Evolutionary conservation across 2,329 filamentous ascomycete genomes (phyloP).

Genomic region (Penicillium brevicompactum): DNA sequence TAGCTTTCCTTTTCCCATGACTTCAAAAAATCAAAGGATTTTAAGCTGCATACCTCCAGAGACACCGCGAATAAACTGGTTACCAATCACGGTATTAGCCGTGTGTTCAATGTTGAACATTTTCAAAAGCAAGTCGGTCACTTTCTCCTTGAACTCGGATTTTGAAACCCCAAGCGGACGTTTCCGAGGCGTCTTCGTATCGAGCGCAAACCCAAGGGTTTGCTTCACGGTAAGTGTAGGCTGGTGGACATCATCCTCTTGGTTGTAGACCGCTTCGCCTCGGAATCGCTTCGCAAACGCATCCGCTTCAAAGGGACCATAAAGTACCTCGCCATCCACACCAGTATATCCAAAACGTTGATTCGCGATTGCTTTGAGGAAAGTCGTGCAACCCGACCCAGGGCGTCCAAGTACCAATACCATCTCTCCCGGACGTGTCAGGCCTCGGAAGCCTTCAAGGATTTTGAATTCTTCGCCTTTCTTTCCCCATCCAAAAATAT

Average conservation of each 20-base stretch:
- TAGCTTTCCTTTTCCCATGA: neutral
- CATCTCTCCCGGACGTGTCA: conserved; percentile 83
- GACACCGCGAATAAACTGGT: conserved; percentile 77
- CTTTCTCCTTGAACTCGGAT: conserved; percentile 72
- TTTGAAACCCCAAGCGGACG: conserved; percentile 73
- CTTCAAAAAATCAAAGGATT: too few species aligned
- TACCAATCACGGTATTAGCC: conserved; percentile 79
- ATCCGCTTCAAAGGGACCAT: conserved; percentile 71
- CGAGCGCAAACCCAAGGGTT: conserved; percentile 80
- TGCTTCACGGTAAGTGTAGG: conserved; percentile 85
- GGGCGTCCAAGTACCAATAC: conserved; percentile 78
- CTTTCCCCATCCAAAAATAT: conserved; percentile 64
- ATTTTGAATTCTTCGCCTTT: conserved; percentile 74
- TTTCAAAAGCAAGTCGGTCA: conserved; percentile 73
- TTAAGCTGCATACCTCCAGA: conserved; percentile 53
- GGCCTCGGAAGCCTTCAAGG: conserved; percentile 63
- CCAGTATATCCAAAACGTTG: conserved; percentile 65
- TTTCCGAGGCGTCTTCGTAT: conserved; percentile 82
- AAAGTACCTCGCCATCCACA: conserved; percentile 70
- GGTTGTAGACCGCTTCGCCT: conserved; percentile 82
- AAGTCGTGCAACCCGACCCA: conserved; percentile 71
- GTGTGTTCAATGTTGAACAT: conserved; percentile 97
- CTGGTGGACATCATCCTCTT: conserved; percentile 83
- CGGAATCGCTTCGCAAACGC: conserved; percentile 73
- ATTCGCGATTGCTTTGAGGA: conserved; percentile 69